Conservation (phyloP, 1,139 yeast genomes). For the Candida neerlandica region DNA sequence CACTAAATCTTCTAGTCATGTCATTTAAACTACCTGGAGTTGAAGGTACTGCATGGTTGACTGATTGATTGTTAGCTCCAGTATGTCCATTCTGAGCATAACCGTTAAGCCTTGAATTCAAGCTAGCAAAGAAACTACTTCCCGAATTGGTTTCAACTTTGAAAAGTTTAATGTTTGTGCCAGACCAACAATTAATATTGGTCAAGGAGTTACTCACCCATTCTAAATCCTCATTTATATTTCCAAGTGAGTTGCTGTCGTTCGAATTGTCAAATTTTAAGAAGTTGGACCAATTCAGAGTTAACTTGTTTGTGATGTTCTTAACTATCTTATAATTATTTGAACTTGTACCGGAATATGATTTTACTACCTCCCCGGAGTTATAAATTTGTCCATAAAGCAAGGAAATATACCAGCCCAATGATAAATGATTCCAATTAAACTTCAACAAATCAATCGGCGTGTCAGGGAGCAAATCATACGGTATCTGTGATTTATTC, state of each 20-base stretch:
- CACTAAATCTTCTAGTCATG: constrained; percentile 51
- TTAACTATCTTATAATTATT: constrained; percentile 30
- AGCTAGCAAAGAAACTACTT: constrained; percentile 41
- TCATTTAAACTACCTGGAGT: constrained; percentile 54
- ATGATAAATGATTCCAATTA: constrained; percentile 61
- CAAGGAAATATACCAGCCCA: constrained; percentile 78
- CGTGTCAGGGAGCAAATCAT: constrained; percentile 37
- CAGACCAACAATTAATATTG: constrained; percentile 58
- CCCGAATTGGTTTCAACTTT: constrained; percentile 45
- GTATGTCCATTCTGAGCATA: constrained; percentile 6
- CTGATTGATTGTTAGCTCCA: neutral
- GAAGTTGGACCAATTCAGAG: constrained; percentile 42
- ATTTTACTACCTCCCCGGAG: constrained; percentile 31
- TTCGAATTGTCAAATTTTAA: constrained; percentile 19
- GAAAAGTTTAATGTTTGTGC: constrained; percentile 65
- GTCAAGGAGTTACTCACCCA: constrained; percentile 33
- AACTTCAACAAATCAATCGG: constrained; percentile 55
- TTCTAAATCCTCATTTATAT: constrained; percentile 11
- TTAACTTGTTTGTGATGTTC: constrained; percentile 43
- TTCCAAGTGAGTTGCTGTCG: constrained; percentile 10
- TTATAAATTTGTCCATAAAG: constrained; percentile 68
- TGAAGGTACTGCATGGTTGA: constrained; percentile 27
- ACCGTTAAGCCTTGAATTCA: constrained; percentile 17
- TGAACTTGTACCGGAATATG: constrained; percentile 17
- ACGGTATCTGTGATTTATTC: constrained; percentile 28